These are phyloP conservation scores for Bolboschoenoplectus hybrid DNA, from an alignment of 202 grass and related monocot species.

Conservation along the genomic window DNA sequence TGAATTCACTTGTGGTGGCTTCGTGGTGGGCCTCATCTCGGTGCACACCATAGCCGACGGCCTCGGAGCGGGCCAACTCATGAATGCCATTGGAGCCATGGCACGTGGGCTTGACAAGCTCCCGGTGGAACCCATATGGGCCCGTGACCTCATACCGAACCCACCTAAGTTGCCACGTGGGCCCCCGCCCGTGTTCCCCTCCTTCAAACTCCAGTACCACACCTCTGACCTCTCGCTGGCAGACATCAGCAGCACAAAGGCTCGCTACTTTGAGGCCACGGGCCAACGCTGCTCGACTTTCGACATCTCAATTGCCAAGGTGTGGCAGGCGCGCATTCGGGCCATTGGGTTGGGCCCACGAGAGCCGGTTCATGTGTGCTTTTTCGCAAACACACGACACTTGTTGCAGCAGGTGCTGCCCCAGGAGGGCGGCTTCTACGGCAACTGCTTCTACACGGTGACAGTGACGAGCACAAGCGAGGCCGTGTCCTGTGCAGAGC, in stretches of 20 bases:
- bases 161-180: conserved; percentile 50
- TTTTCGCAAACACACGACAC: conserved; percentile 87
- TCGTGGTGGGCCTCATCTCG: conserved; percentile 81
- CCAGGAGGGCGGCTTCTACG: conserved; percentile 56
- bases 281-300: conserved; percentile 83
- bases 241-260: conserved; percentile 54
- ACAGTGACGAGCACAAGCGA: conserved; percentile 40
- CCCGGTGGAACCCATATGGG: conserved; percentile 58
- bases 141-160: conserved; percentile 61
- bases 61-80: conserved; percentile 75
- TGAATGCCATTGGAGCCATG: conserved; percentile 73
- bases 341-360: conserved; percentile 42
- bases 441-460: conserved; percentile 95
- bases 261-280: conserved; percentile 47
- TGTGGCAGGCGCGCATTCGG: conserved; percentile 70
- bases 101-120: conserved; percentile 48
- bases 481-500: conserved; percentile 38
- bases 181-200: conserved; percentile 49
- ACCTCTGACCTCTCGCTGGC: conserved; percentile 47
- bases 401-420: conserved; percentile 46
- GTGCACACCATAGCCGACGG: conserved; percentile 92
- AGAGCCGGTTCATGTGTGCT: conserved; percentile 59
- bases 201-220: conserved; percentile 53
- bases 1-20: conserved; percentile 79
- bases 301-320: conserved; percentile 71